Evolutionary conservation across 495 filamentous ascomycete genomes (phyloP).

Genomic region (Filosporella fistucella): DNA sequence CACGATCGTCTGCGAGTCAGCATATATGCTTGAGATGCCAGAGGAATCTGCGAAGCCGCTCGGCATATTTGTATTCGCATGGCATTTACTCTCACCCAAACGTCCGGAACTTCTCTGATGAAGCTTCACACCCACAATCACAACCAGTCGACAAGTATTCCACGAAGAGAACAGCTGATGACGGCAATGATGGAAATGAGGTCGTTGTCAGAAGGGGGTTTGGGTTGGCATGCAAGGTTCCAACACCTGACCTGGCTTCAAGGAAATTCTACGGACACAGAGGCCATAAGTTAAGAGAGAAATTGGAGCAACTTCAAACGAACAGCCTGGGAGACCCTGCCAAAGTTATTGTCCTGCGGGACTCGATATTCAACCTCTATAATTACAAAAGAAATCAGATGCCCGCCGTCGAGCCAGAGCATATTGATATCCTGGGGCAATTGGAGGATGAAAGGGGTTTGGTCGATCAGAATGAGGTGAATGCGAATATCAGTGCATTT

Average conservation of each 20-base stretch:
- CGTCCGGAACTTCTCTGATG: no score
- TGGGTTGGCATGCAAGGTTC: no score
- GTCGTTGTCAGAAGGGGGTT: no score
- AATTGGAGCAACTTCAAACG: conserved; percentile 13
- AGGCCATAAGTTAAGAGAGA: conserved; percentile 5
- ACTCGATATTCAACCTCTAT: conserved; percentile 23
- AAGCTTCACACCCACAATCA: no score
- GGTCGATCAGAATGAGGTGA: conserved; percentile 25
- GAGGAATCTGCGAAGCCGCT: conserved; percentile 27
- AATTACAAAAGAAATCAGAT: neutral
- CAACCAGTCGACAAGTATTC: no score
- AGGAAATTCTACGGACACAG: conserved; percentile 13
- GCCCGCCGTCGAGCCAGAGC: conserved; percentile 6
- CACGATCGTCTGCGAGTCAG: conserved; percentile 28
- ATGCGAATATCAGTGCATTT: conserved; percentile 38
- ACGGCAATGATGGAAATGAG: no score
- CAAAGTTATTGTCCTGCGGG: conserved; percentile 38
- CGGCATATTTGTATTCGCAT: neutral
- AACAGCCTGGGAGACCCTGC: conserved; percentile 32
- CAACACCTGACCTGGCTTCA: no score
- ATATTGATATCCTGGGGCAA: conserved; percentile 26
- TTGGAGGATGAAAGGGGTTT: conserved; percentile 26
- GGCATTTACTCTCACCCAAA: no score
- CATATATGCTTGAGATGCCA: conserved; percentile 48
- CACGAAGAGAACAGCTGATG: no score